Evolutionary conservation across 208 protist species (phyloP), one percentile per base, ranked within the genome.

Genomic region (Acanthamoeba castellanii): DNA sequence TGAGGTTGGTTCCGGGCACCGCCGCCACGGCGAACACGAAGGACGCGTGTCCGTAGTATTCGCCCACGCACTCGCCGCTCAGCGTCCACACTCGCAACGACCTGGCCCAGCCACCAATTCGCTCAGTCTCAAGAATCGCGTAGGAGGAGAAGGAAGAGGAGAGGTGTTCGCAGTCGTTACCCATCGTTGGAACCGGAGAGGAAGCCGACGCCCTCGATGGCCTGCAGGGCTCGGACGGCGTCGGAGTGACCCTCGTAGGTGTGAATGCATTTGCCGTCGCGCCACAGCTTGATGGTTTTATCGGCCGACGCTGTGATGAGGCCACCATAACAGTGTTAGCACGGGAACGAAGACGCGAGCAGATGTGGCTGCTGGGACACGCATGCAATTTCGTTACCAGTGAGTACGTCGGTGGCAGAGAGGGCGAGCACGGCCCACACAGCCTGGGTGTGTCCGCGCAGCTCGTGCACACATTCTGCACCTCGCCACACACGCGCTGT

Each of bases 171-270:
- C 8, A 4, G 45, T 47, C 45, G 9, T 47, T 76, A 91, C 55
- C 91, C 84, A 76, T 97, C 97, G 72, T 97, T 97, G 37, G 59
- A 16, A 66, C 95, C 96, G 16, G 94, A 96, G 14, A 95, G 66
- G 78, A 97, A 97, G 6, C 96, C 96, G 32, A 96, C 42, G 25
- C 87, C 85, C 18, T 94, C 92, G 1, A 98, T 42, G 1, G 95
- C 50, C 27, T 95, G 55, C 2, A 97, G 91, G 1, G 93, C 96
- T 34, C 96, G 88, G 3, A 97, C 96, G 55, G 74, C 84, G 78
- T 96, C 96, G 0, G 94, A 89, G 88, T 97, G 96, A 8, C 92
- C 92, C 25, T 95, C 16, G 96, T 66, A 27, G 45, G 82, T 64
- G 85, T 95, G 42, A 16, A 90, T 25, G 59, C 76, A 95, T 7